Evolutionary conservation across 495 filamentous ascomycete species (phyloP), one percentile per base, ranked within the genome.

Genomic region (Viridothelium virens): DNA sequence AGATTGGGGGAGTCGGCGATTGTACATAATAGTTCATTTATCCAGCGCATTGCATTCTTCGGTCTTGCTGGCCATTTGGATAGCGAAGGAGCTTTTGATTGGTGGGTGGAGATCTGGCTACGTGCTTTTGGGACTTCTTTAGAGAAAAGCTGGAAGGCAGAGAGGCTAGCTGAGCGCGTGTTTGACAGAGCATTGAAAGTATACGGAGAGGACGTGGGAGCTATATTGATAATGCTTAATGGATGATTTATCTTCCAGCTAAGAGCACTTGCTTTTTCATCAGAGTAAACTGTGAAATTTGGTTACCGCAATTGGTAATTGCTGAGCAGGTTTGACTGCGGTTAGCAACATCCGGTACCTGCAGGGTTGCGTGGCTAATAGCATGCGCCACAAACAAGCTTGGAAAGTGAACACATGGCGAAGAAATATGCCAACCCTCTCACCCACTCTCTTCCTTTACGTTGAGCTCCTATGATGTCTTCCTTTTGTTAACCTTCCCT

Each of bases 321-420:
- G 25, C 25, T 25, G 25, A 25, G 25, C 25, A 25, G 25, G 25
- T 25, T 25, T 25, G 25, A 25, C 25, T 25, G 25, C 25, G 25
- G 25, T 25, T 25, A 25, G 25, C 25, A 25, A 25, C 25, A 25
- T 25, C 25, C 25, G 25, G 25, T 25, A 25, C 25, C 25, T 7
- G n/a, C 31, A 36, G 53, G 53, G 7, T 3, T 59, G 25, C 1
- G 53, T 59, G 53, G 53, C 53, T 59, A 31, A 7, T 59, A 31
- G 5, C 6, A 59, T 36, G 53, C 53, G 53, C 53, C 53, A 59
- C 53, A 33, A 2, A 14, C 53, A 59, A 59, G 53, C 53, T 59
- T 4, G 53, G 53, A 59, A 59, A 59, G 5, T 59, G 53, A 59
- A 59, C 53, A 59, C 53, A 59, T 59, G 53, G 53, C 25, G 25